Percentiles rank a stretch among this genome's conserved stretches.
These are phyloP conservation scores for Acer negundo DNA, from an alignment of 345 rosid species.

Conservation along the genomic window DNA sequence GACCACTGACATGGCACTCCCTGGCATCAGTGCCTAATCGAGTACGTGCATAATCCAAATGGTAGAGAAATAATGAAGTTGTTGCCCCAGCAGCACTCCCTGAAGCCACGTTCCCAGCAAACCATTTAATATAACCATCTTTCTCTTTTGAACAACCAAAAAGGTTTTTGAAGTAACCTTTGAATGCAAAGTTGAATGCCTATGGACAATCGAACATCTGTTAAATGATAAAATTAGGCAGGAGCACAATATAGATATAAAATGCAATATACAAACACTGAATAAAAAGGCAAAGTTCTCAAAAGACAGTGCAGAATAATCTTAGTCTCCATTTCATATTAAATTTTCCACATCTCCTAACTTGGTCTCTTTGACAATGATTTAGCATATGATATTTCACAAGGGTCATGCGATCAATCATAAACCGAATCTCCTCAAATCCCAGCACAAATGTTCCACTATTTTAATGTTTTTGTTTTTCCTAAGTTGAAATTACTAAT, in stretches of 20 bases:
- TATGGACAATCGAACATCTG: slow-evolving; percentile 63
- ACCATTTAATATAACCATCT: slow-evolving; percentile 84
- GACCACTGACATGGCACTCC: slow-evolving; percentile 54
- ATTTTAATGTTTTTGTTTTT: background rate
- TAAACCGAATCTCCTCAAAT: background rate
- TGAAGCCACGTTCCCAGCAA: slow-evolving; percentile 84
- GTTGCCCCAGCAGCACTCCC: slow-evolving; percentile 99
- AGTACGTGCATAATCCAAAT: slow-evolving; percentile 87
- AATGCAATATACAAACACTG: background rate
- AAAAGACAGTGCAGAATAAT: background rate
- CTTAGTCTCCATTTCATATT: background rate
- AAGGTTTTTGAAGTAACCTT: slow-evolving; percentile 83
- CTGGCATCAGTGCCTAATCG: slow-evolving; percentile 85
- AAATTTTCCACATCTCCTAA: slow-evolving; percentile 7
- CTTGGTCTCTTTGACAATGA: background rate
- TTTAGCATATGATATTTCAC: background rate
- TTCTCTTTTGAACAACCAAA: slow-evolving; percentile 81
- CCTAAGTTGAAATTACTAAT: background rate
- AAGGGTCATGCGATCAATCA: background rate
- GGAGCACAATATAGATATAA: background rate
- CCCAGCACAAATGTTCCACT: background rate
- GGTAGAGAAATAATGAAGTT: slow-evolving; percentile 77
- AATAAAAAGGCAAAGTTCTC: background rate
- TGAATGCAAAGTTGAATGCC: slow-evolving; percentile 98
- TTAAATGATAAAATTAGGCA: slow-evolving; percentile 48